These are phyloP conservation scores for Conoideocrella luteorostrata DNA, from an alignment of 2,329 filamentous ascomycete genomes.

Conservation along the genomic window DNA sequence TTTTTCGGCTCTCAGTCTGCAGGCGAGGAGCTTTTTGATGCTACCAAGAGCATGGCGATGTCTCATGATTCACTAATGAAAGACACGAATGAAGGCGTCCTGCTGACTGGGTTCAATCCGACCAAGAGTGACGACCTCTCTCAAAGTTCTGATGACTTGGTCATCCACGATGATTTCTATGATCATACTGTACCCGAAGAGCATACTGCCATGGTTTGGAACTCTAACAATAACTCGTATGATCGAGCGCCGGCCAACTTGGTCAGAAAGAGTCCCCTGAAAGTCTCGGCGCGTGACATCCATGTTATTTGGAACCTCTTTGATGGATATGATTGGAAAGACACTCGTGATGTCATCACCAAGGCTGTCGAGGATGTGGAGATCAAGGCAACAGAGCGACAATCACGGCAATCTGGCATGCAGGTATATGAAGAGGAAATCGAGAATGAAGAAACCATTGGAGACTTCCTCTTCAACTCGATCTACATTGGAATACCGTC, in stretches of 20 bases:
- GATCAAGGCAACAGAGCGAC: constrained; percentile 69
- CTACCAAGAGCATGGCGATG: constrained; percentile 28
- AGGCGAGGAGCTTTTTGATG: constrained; percentile 43
- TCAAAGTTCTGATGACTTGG: constrained; percentile 54
- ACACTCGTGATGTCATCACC: constrained; percentile 77
- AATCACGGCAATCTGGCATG: constrained; percentile 50
- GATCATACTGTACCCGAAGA: constrained; percentile 52
- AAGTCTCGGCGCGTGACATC: constrained; percentile 73
- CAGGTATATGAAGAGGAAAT: constrained; percentile 60
- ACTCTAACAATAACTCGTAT: constrained; percentile 70
- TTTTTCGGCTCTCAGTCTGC: constrained; percentile 39
- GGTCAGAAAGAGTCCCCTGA: constrained; percentile 62
- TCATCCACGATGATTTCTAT: constrained; percentile 76
- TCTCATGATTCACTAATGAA: constrained; percentile 26
- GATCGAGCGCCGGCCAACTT: constrained; percentile 57
- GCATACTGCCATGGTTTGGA: constrained; percentile 69
- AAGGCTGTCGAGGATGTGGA: constrained; percentile 88
- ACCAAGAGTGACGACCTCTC: constrained; percentile 27
- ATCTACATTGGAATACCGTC: constrained; percentile 93
- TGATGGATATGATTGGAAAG: constrained; percentile 94
- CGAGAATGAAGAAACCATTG: constrained; percentile 80
- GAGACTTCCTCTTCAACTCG: constrained; percentile 95
- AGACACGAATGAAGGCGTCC: constrained; percentile 29
- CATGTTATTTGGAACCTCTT: constrained; percentile 97
- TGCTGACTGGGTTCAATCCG: constrained; percentile 27